Conservation (phyloP, 1,139 yeast species). For the Magnusiomyces sp. region DNA sequence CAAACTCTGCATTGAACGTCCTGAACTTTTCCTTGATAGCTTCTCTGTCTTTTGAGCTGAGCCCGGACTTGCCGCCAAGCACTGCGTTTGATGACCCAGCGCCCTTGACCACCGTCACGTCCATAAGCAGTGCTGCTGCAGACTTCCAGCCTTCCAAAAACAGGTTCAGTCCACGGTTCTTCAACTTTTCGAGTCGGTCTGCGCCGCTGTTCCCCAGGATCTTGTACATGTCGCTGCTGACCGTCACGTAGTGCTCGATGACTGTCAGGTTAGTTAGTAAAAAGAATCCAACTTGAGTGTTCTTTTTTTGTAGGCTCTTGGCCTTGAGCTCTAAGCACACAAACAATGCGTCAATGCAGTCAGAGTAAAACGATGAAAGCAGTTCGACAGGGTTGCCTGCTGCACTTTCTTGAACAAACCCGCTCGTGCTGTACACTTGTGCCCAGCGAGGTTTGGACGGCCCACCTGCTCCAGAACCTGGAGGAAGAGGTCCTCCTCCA, state of each 20-base stretch:
- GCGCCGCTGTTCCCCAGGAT: conserved; percentile 58
- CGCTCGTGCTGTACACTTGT: conserved; percentile 20
- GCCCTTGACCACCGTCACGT: conserved; percentile 29
- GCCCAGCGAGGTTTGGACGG: conserved; percentile 13
- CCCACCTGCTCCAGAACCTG: conserved; percentile 36
- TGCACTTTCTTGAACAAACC: conserved; percentile 21
- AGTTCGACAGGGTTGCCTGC: conserved; percentile 36
- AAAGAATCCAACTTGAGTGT: conserved; percentile 51
- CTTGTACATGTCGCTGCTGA: conserved; percentile 47
- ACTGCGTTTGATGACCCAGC: too few relatives aligned
- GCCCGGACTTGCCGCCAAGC: conserved; percentile 18
- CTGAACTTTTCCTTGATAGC: conserved; percentile 78
- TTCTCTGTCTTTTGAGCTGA: conserved; percentile 59
- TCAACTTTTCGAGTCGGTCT: conserved; percentile 57
- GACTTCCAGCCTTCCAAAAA: conserved; percentile 80
- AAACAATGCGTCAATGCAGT: conserved; percentile 65
- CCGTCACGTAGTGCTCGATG: conserved; percentile 64
- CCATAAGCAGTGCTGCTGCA: conserved; percentile 65
- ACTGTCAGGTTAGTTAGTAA: conserved; percentile 63
- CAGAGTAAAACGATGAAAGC: conserved; percentile 59
- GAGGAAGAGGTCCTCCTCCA: too few relatives aligned
- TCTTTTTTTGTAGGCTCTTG: conserved; percentile 32
- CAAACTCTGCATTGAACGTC: conserved; percentile 75
- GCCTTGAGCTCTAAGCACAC: conserved; percentile 52
- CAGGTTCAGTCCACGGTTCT: conserved; percentile 65